These are phyloP conservation scores for Leptographium galeiforme DNA, from an alignment of 2,329 filamentous ascomycete genomes.

Conservation along the genomic window DNA sequence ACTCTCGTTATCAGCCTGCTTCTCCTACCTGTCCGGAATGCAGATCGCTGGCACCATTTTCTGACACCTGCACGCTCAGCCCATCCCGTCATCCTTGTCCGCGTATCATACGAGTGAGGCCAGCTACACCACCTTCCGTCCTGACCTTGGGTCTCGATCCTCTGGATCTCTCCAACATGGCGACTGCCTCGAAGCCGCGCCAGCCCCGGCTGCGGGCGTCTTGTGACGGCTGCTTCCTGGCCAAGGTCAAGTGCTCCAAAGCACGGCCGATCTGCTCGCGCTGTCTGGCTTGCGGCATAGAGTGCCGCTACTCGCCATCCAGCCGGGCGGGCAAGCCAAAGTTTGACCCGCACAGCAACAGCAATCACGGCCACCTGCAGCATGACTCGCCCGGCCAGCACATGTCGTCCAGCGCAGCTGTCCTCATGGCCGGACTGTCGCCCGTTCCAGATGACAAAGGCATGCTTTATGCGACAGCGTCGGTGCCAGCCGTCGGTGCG, in stretches of 20 bases:
- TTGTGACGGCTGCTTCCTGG: slow-evolving; percentile 40
- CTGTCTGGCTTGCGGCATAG: slow-evolving; percentile 33
- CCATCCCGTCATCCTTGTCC: not conserved
- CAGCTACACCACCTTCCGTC: too few species aligned
- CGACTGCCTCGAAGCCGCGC: slow-evolving; percentile 14
- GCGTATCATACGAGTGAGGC: not conserved
- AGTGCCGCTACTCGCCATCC: slow-evolving; percentile 39
- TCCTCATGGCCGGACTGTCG: slow-evolving; percentile 13
- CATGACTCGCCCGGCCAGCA: not conserved
- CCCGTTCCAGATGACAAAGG: slow-evolving; percentile 16
- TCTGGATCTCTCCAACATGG: slow-evolving; percentile 5
- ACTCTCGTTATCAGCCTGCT: not conserved
- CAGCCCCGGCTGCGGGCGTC: slow-evolving; percentile 22
- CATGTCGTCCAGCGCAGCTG: slow-evolving; percentile 3
- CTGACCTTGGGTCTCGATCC: too few species aligned
- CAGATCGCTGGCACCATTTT: not conserved
- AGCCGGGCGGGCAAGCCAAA: slow-evolving; percentile 36
- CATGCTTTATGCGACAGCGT: slow-evolving; percentile 17
- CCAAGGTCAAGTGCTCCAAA: slow-evolving; percentile 44
- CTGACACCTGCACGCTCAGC: not conserved
- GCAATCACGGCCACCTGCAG: not conserved
- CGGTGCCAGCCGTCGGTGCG: slow-evolving; percentile 7
- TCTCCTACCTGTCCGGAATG: not conserved
- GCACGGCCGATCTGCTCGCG: slow-evolving; percentile 37
- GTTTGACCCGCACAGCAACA: slow-evolving; percentile 19